Percentiles rank a stretch among this genome's conserved stretches.
phyloP scores from a whole-genome alignment of 2,329 filamentous ascomycete genomes.

The Plectosphaerella plurivora region DNA sequence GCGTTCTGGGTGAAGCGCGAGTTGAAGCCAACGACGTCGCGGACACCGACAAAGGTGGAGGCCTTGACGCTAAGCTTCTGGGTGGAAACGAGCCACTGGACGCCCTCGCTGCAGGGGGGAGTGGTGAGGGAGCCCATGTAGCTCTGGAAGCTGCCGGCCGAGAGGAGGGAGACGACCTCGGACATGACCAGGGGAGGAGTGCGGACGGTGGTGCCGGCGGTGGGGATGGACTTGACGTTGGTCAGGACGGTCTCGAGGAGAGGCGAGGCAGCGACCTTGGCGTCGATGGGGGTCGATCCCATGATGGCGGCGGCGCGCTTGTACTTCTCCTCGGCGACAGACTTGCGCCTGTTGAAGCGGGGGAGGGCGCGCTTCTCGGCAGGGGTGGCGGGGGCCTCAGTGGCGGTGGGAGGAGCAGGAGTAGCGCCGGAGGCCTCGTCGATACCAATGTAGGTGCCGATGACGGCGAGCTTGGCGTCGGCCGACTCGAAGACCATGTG shows the following conservation, averaged over 20 bases:
- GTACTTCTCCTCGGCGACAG: conserved; percentile 1
- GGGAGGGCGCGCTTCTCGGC: conserved; percentile 1
- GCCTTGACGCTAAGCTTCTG: conserved; percentile 32
- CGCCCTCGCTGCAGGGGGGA: conserved; percentile 42
- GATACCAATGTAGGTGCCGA: conserved; percentile 38
- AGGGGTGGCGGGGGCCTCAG: conserved; percentile 2
- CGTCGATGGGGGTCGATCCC: conserved; percentile 34
- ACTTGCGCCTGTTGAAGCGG: conserved; percentile 2
- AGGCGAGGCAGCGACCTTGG: conserved; percentile 26
- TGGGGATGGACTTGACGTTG: conserved; percentile 32
- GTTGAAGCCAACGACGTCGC: conserved; percentile 43
- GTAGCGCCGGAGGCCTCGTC: conserved; percentile 18
- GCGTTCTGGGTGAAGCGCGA: conserved; percentile 39
- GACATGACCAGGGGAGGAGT: conserved; percentile 38
- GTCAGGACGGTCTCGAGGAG: conserved; percentile 44
- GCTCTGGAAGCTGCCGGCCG: conserved; percentile 32
- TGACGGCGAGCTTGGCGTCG: conserved; percentile 33
- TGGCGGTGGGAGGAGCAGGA: conserved; percentile 7
- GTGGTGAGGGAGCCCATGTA: conserved; percentile 45
- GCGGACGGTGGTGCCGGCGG: conserved; percentile 33
- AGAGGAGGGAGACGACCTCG: conserved; percentile 31
- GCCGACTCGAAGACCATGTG: conserved; percentile 55
- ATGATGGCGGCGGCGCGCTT: conserved; percentile 28
- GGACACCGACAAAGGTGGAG: conserved; percentile 30
- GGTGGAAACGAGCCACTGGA: conserved; percentile 43